Conservation (phyloP, 257 asterid genomes). For the Lycium barbarum region DNA sequence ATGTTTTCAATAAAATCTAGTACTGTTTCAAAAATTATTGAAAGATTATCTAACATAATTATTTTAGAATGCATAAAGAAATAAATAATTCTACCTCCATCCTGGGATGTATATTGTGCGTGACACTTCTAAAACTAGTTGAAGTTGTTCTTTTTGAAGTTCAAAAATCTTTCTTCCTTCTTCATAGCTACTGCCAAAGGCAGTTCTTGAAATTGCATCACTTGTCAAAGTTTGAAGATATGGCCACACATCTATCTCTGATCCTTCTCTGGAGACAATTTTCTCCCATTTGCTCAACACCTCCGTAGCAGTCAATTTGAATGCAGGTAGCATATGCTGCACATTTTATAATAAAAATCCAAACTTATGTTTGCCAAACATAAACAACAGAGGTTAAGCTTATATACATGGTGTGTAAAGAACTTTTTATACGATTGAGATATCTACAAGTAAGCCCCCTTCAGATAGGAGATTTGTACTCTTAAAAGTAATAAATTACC, state of each 20-base stretch:
- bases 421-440: background rate
- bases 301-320: conserved; percentile 24
- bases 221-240: conserved; percentile 35
- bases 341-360: background rate
- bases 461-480: background rate
- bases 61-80: background rate
- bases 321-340: conserved; percentile 36
- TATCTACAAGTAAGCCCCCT: no score
- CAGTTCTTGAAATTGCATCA: conserved; percentile 36
- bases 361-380: background rate
- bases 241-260: conserved; percentile 33
- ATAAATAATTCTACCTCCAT: conserved; percentile 23
- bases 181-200: conserved; percentile 28
- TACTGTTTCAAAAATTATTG: background rate
- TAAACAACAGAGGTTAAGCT: background rate
- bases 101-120: conserved; percentile 28
- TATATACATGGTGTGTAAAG: background rate
- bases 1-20: background rate
- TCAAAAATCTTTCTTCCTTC: conserved; percentile 35
- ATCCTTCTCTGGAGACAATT: background rate
- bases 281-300: conserved; percentile 36
- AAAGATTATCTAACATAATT: background rate
- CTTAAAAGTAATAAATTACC: background rate
- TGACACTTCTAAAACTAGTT: background rate
- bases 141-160: conserved; percentile 33